A percentile compares a stretch with the other conserved stretches of the same genome.
Evolutionary conservation across 2,329 filamentous ascomycete species (phyloP).

Genomic region (Xylaria hypoxylon): DNA sequence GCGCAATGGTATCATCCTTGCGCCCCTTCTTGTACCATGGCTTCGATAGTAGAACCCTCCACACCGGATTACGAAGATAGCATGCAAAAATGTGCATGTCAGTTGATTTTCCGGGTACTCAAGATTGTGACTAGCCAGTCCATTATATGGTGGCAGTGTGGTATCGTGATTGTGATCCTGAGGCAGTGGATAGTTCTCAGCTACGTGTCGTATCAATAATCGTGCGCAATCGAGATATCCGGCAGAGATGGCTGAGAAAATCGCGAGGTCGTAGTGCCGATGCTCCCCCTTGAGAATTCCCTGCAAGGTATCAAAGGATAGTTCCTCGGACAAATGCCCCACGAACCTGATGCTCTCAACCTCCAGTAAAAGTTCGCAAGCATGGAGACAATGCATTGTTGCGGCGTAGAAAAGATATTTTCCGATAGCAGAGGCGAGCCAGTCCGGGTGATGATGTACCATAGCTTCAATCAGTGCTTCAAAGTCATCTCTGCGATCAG

Average conservation of each 20-base stretch:
- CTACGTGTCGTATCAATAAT: background rate
- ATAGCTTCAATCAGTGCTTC: background rate
- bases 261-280: background rate
- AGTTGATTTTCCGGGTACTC: background rate
- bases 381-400: background rate
- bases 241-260: background rate
- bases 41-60: too few species aligned
- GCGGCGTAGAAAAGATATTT: background rate
- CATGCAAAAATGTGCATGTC: background rate
- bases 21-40: too few species aligned
- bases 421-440: background rate
- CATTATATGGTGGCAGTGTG: background rate
- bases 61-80: background rate
- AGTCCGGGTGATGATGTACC: slow-evolving; percentile 2
- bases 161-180: background rate
- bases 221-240: background rate
- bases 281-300: background rate
- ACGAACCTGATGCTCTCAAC: too few species aligned
- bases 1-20: background rate
- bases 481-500: background rate
- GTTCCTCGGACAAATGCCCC: too few species aligned
- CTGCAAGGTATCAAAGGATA: too few species aligned
- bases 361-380: background rate
- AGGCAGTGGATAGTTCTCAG: background rate
- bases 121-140: background rate